A percentile compares a stretch with the other conserved stretches of the same genome.
phyloP scores from a whole-genome alignment of 2,329 filamentous ascomycete genomes.

The Trichoderma endophyticum region DNA sequence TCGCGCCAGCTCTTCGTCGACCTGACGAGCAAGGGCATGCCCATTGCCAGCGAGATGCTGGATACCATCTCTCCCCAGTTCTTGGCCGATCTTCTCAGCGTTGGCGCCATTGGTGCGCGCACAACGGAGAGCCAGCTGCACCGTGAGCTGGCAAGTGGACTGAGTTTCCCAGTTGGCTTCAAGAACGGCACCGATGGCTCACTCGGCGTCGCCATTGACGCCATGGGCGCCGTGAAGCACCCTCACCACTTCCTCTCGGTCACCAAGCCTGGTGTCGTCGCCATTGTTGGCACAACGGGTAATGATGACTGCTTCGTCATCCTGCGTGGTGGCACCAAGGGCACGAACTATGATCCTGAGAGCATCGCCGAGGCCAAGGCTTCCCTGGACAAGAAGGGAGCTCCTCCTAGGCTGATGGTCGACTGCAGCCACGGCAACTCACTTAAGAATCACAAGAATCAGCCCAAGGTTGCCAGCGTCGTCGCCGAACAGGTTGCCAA shows the following conservation, averaged over 20 bases:
- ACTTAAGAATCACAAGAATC: conserved; percentile 93
- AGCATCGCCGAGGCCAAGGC: conserved; percentile 82
- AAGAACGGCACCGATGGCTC: conserved; percentile 98
- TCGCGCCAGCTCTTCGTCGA: conserved; percentile 91
- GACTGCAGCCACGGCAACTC: conserved; percentile 98
- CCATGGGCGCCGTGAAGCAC: conserved; percentile 86
- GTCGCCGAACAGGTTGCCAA: conserved; percentile 80
- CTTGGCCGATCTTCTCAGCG: conserved; percentile 84
- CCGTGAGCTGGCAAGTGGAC: conserved; percentile 86
- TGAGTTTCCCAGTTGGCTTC: conserved; percentile 98
- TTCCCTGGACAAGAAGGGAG: conserved; percentile 69
- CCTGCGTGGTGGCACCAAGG: conserved; percentile 84
- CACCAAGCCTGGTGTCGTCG: conserved; percentile 91
- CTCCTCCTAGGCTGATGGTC: conserved; percentile 82
- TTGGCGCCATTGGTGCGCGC: conserved; percentile 91
- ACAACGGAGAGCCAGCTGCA: conserved; percentile 97
- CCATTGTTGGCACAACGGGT: conserved; percentile 89
- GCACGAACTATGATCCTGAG: conserved; percentile 87
- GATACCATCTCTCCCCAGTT: conserved; percentile 98
- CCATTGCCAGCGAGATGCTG: conserved; percentile 94
- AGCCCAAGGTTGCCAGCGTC: conserved; percentile 83
- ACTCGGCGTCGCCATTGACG: conserved; percentile 86
- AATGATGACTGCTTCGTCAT: conserved; percentile 99
- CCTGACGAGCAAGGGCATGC: conserved; percentile 88
- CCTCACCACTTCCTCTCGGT: conserved; percentile 97